Evolutionary conservation across 192 early-diverging fungal species (phyloP).

Genomic region (Umbelopsis isabellina): DNA sequence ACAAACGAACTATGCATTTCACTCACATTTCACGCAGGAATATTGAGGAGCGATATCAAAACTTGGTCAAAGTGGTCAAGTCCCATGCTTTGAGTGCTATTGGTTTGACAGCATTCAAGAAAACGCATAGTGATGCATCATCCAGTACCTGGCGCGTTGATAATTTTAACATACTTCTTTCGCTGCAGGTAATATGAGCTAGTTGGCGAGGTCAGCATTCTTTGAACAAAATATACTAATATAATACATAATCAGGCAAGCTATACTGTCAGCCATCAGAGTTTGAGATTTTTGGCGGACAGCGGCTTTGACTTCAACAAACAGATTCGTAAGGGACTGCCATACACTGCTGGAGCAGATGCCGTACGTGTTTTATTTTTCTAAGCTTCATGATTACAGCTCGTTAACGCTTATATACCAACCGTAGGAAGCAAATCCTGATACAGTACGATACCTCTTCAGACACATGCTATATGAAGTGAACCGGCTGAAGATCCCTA

Average conservation of each 20-base stretch:
- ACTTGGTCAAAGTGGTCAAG: conserved; percentile 69
- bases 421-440: background rate
- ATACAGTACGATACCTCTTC: conserved; percentile 60
- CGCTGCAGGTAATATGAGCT: conserved; percentile 36
- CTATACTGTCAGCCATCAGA: conserved; percentile 70
- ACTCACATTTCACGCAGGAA: conserved; percentile 49
- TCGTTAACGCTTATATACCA: no score
- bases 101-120: conserved; percentile 75
- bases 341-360: conserved; percentile 64
- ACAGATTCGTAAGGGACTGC: conserved; percentile 77
- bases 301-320: conserved; percentile 87
- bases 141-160: conserved; percentile 43
- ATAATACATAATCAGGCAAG: background rate
- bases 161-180: conserved; percentile 46
- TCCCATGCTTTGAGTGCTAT: conserved; percentile 83
- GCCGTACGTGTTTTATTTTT: background rate
- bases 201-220: background rate
- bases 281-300: conserved; percentile 79
- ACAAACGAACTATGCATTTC: background rate
- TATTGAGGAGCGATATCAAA: conserved; percentile 82
- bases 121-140: conserved; percentile 22
- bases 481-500: conserved; percentile 49
- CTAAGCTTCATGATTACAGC: background rate
- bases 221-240: background rate
- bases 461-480: conserved; percentile 46